Conservation (phyloP, 805 yeast species). For the Candida nitratophila region DNA sequence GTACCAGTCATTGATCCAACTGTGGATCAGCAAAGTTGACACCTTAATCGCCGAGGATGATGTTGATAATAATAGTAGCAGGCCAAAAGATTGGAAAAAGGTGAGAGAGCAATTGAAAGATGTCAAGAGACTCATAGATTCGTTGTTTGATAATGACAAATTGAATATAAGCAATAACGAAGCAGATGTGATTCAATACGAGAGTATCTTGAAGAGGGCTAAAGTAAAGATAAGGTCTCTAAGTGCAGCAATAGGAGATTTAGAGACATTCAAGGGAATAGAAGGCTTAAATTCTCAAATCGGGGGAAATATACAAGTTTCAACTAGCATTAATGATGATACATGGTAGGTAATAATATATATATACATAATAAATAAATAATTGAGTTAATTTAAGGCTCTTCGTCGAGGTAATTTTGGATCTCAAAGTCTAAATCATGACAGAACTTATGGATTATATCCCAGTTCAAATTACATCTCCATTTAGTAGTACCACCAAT, state of each 20-base stretch:
- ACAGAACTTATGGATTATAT: conserved; percentile 52
- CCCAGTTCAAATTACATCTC: conserved; percentile 73
- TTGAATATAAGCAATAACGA: conserved; percentile 19
- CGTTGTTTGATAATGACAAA: conserved; percentile 11
- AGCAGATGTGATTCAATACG: conserved; percentile 20
- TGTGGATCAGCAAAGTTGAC: conserved; percentile 26
- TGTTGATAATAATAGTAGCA: conserved; percentile 4
- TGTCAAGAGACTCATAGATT: conserved; percentile 12
- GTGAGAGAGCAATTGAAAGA: conserved; percentile 10
- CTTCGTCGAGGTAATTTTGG: conserved; percentile 47
- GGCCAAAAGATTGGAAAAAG: conserved; percentile 10
- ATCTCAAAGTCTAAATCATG: conserved; percentile 60
- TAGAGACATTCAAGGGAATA: conserved; percentile 13
- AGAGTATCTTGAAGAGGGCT: conserved; percentile 17
- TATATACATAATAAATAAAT: neutral
- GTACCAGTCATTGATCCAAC: conserved; percentile 40
- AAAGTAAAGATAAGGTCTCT: conserved; percentile 22
- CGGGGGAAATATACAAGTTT: conserved; percentile 21
- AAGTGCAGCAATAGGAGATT: conserved; percentile 17
- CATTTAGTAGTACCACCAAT: conserved; percentile 68
- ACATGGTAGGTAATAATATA: conserved; percentile 17
- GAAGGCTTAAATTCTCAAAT: conserved; percentile 13
- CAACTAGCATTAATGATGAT: conserved; percentile 15
- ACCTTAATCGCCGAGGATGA: conserved; percentile 1
- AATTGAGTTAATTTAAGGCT: conserved; percentile 30